phyloP scores from a whole-genome alignment of 2,329 filamentous ascomycete species.

The Ophiostoma piceae region DNA sequence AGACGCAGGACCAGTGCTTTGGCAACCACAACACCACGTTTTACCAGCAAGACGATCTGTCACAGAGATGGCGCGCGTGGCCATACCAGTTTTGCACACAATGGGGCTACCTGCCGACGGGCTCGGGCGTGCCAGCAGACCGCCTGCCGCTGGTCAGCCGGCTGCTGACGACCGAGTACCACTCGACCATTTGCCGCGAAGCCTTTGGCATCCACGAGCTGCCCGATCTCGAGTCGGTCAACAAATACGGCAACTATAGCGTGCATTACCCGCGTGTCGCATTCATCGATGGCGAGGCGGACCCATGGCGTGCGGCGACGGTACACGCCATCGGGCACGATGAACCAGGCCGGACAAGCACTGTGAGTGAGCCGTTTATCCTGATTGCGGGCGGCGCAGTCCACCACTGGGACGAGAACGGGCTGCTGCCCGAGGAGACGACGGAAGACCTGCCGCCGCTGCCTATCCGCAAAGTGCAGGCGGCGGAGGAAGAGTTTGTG shows the following conservation, averaged over 20 bases:
- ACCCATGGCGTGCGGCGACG: conserved; percentile 73
- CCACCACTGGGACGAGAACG: conserved; percentile 77
- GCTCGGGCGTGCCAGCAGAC: conserved; percentile 59
- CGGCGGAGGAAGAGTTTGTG: conserved; percentile 27
- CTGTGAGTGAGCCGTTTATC: conserved; percentile 63
- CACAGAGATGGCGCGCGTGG: conserved; percentile 45
- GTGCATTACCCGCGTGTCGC: conserved; percentile 72
- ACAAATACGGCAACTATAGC: conserved; percentile 68
- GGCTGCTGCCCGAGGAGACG: conserved; percentile 59
- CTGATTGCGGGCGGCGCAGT: conserved; percentile 63
- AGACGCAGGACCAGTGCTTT: conserved; percentile 38
- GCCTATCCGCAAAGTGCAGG: conserved; percentile 24
- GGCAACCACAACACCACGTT: conserved; percentile 34
- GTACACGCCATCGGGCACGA: conserved; percentile 61
- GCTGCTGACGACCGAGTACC: conserved; percentile 58
- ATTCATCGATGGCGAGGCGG: conserved; percentile 68
- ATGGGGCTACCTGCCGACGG: conserved; percentile 76
- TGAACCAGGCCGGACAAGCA: conserved; percentile 53
- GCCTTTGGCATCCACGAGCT: conserved; percentile 64
- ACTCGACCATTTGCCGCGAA: conserved; percentile 56
- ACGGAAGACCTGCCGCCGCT: conserved; percentile 27
- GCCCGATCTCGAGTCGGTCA: conserved; percentile 61
- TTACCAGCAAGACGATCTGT: conserved; percentile 36
- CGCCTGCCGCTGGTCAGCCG: conserved; percentile 68
- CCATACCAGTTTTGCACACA: conserved; percentile 52